Conservation (phyloP, 129 eudicot species). For the Escallonia rubra region DNA sequence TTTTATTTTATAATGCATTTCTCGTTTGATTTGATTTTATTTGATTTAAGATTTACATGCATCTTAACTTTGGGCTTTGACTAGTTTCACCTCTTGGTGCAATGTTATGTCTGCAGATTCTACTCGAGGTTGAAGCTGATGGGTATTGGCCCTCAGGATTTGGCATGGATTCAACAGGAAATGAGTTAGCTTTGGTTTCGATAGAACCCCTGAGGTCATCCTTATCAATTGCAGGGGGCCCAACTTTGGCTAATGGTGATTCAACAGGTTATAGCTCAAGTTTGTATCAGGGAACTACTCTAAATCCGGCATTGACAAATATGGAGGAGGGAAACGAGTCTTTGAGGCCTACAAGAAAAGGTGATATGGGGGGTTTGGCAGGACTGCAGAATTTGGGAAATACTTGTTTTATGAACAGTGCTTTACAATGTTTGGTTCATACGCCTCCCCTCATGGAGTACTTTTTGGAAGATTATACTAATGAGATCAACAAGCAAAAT, state of each 20-base stretch:
- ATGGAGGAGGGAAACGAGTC: constrained; percentile 51
- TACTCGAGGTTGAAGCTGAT: constrained; percentile 48
- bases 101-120: constrained; percentile 45
- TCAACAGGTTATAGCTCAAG: constrained; percentile 48
- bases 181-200: constrained; percentile 78
- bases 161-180: constrained; percentile 85
- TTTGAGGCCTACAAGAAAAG: constrained; percentile 31
- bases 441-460: constrained; percentile 82
- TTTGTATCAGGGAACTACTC: constrained; percentile 34
- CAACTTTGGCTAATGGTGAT: constrained; percentile 74
- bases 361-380: constrained; percentile 77
- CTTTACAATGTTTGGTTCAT: constrained; percentile 93
- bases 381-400: constrained; percentile 96
- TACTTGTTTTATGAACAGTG: constrained; percentile 97
- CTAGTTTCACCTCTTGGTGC: background rate
- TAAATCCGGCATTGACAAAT: constrained; percentile 36
- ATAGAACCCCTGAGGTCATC: constrained; percentile 86
- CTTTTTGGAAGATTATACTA: constrained; percentile 74
- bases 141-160: constrained; percentile 28
- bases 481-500: constrained; percentile 85
- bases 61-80: background rate
- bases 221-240: constrained; percentile 90
- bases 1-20: too few species aligned
- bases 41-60: background rate
- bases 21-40: background rate